Percentiles rank a stretch among this genome's conserved stretches.
Conservation (phyloP, 139 green algal genomes). For the Chlamydomonas sphaeroides region DNA sequence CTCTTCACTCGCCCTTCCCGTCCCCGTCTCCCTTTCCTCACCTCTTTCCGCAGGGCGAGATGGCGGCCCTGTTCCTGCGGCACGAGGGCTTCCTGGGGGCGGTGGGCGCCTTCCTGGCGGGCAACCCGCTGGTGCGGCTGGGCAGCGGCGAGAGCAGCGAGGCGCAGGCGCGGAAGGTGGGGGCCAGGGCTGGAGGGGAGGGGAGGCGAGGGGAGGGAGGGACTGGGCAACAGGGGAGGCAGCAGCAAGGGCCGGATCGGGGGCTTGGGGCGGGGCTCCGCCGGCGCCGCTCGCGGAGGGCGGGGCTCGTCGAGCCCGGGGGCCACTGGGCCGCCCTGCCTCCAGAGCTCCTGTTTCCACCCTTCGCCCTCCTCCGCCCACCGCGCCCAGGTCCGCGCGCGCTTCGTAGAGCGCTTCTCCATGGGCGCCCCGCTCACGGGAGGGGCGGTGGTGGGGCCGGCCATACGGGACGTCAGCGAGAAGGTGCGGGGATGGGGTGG, state of each 20-base stretch:
- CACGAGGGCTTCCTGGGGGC: constrained; percentile 97
- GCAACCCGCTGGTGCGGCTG: constrained; percentile 65
- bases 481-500: no score
- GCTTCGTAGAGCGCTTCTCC: constrained; percentile 93
- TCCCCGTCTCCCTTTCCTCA: no score
- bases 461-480: constrained; percentile 79
- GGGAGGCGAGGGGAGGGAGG: background rate
- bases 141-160: background rate
- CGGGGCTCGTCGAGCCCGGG: no score
- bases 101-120: constrained; percentile 95
- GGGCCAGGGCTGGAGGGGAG: background rate
- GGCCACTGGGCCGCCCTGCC: no score
- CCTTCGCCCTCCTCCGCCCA: background rate
- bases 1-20: no score
- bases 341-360: no score
- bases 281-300: no score
- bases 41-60: constrained; percentile 89
- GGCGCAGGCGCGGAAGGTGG: constrained; percentile 31
- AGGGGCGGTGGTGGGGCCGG: constrained; percentile 78
- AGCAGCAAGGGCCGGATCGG: no score
- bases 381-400: constrained; percentile 68
- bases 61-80: constrained; percentile 96
- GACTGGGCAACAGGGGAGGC: no score
- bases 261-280: background rate
- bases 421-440: constrained; percentile 88